Percentiles rank a stretch among this genome's conserved stretches.
phyloP scores from a whole-genome alignment of 1,284 basidiomycete species.

The Marasmius sp. region DNA sequence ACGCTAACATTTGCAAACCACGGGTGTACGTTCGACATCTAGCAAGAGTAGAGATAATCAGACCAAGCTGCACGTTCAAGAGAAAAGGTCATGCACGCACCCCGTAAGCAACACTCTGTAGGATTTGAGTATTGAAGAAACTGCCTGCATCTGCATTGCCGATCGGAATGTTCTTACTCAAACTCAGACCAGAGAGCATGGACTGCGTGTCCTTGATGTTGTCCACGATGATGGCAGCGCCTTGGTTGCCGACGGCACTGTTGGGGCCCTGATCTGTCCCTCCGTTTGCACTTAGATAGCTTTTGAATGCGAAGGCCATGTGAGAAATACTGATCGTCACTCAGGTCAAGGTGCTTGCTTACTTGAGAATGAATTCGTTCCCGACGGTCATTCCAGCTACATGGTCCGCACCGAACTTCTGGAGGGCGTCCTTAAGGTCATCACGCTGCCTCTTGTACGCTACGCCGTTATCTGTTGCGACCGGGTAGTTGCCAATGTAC shows the following conservation, averaged over 20 bases:
- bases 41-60: background rate
- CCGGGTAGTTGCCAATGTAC: constrained; percentile 68
- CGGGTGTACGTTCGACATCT: constrained; percentile 19
- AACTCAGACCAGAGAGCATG: constrained; percentile 43
- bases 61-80: background rate
- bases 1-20: constrained; percentile 20
- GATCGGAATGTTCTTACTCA: constrained; percentile 53
- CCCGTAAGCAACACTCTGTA: constrained; percentile 61
- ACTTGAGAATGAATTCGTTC: constrained; percentile 69
- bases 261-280: constrained; percentile 34
- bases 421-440: constrained; percentile 16
- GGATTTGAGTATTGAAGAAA: constrained; percentile 66
- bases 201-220: constrained; percentile 57
- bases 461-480: constrained; percentile 46
- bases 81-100: constrained; percentile 26
- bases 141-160: constrained; percentile 81
- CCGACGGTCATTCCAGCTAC: constrained; percentile 69
- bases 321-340: background rate
- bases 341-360: constrained; percentile 18
- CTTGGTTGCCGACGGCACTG: constrained; percentile 39
- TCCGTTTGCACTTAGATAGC: constrained; percentile 41
- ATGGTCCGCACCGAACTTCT: constrained; percentile 41
- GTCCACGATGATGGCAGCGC: constrained; percentile 21
- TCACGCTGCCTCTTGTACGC: constrained; percentile 22
- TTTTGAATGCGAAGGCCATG: constrained; percentile 18